phyloP scores from a whole-genome alignment of 805 yeast species.

The Clavispora asparagi region DNA sequence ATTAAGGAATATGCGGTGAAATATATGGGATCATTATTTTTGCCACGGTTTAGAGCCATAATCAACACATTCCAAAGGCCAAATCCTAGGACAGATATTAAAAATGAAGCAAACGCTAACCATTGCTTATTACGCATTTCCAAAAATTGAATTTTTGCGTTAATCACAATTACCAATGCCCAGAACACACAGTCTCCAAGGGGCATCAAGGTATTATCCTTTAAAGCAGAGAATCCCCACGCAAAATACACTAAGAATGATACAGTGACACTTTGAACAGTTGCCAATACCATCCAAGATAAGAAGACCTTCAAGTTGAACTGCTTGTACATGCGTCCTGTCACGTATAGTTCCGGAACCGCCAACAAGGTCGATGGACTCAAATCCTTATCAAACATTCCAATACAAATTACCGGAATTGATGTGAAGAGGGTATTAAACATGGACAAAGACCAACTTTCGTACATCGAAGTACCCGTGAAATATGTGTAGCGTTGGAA shows the following conservation, averaged over 20 bases:
- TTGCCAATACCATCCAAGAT: slow-evolving; percentile 74
- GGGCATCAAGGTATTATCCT: slow-evolving; percentile 78
- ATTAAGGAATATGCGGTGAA: slow-evolving; percentile 68
- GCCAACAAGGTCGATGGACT: slow-evolving; percentile 84
- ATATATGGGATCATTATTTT: slow-evolving; percentile 51
- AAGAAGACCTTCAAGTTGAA: slow-evolving; percentile 69
- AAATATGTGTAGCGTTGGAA: slow-evolving; percentile 83
- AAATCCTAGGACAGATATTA: slow-evolving; percentile 81
- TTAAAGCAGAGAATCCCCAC: slow-evolving; percentile 66
- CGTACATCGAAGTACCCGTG: slow-evolving; percentile 90
- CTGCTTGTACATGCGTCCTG: slow-evolving; percentile 68
- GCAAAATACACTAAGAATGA: slow-evolving; percentile 61
- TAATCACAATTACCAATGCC: slow-evolving; percentile 65
- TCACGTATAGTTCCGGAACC: slow-evolving; percentile 81
- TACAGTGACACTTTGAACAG: slow-evolving; percentile 64
- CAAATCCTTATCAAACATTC: slow-evolving; percentile 93
- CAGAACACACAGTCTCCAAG: slow-evolving; percentile 74
- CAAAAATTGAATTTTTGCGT: slow-evolving; percentile 70
- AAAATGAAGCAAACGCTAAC: slow-evolving; percentile 58
- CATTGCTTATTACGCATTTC: slow-evolving; percentile 76
- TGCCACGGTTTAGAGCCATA: slow-evolving; percentile 55
- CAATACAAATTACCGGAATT: slow-evolving; percentile 83
- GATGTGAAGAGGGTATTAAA: slow-evolving; percentile 94
- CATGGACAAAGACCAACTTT: slow-evolving; percentile 96
- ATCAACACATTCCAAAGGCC: slow-evolving; percentile 75